These are phyloP conservation scores for Musa schizocarpa DNA, from an alignment of 176 grass and related monocot species.

Conservation along the genomic window DNA sequence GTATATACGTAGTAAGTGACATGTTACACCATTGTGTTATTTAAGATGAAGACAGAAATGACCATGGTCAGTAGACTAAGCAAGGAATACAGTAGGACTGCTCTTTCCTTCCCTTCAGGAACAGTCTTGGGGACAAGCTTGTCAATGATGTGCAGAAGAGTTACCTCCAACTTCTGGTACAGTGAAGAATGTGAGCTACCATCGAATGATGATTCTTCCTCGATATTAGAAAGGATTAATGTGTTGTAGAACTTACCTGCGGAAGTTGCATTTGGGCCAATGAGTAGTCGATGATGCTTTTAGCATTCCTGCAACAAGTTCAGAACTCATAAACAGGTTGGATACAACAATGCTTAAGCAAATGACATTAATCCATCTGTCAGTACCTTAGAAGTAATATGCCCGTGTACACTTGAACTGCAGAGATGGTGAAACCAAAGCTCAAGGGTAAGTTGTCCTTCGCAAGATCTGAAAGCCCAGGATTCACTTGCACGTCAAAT, in stretches of 20 bases:
- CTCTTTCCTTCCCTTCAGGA: slow-evolving; percentile 33
- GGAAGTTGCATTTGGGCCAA: slow-evolving; percentile 8
- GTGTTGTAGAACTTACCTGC: slow-evolving; percentile 9
- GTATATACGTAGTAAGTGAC: not conserved
- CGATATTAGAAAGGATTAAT: too few species aligned
- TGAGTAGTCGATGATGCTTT: not conserved
- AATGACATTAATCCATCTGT: too few species aligned
- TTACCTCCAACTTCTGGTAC: slow-evolving; percentile 50
- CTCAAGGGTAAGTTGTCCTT: slow-evolving; percentile 41
- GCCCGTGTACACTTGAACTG: slow-evolving; percentile 48
- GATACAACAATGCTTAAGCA: too few species aligned
- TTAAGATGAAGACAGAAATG: slow-evolving; percentile 37
- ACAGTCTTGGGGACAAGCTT: slow-evolving; percentile 43
- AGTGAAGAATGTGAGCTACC: too few species aligned
- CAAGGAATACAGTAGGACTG: slow-evolving; percentile 25
- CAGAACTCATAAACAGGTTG: not conserved
- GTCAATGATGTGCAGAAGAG: slow-evolving; percentile 32
- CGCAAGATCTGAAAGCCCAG: slow-evolving; percentile 42
- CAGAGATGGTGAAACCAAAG: slow-evolving; percentile 40
- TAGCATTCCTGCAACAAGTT: slow-evolving; percentile 19
- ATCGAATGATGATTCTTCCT: too few species aligned
- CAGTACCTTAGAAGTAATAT: slow-evolving; percentile 40
- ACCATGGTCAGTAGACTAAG: slow-evolving; percentile 42
- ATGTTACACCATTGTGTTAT: slow-evolving; percentile 19
- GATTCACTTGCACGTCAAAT: not conserved